A percentile compares a stretch with the other conserved stretches of the same genome.
Conservation (phyloP, 345 rosid genomes). For the Salix caprea region DNA sequence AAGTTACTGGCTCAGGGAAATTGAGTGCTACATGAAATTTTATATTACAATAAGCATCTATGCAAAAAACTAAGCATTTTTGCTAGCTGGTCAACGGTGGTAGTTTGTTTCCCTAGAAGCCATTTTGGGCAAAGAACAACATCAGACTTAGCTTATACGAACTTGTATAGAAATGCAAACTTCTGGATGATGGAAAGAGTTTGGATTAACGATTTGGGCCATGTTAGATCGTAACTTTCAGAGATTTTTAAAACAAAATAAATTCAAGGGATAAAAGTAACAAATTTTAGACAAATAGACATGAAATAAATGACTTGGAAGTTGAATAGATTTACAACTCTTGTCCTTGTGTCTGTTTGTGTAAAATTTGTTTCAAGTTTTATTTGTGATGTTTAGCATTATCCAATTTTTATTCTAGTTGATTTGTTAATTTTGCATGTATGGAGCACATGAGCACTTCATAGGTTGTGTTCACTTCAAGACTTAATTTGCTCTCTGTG, state of each 20-base stretch:
- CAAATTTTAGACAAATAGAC: too few relatives aligned
- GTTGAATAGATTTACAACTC: too few relatives aligned
- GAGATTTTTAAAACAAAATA: too few relatives aligned
- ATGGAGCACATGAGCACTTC: background rate
- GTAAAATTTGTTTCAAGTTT: too few relatives aligned
- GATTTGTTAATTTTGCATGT: background rate
- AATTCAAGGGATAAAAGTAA: too few relatives aligned
- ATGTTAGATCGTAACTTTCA: background rate
- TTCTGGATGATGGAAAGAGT: background rate
- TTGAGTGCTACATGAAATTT: background rate
- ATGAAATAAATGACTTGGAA: too few relatives aligned
- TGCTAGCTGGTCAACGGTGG: background rate
- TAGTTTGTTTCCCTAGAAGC: background rate
- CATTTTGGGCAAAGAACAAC: background rate
- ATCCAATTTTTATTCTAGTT: background rate
- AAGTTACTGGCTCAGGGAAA: background rate
- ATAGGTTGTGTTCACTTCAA: background rate
- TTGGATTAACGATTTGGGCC: background rate
- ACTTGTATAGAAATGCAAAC: background rate
- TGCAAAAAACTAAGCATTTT: background rate
- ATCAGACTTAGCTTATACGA: background rate
- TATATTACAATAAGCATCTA: background rate
- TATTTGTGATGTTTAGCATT: too few relatives aligned
- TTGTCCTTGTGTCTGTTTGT: too few relatives aligned
- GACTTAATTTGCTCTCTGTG: background rate